Conservation (phyloP, 768 basidiomycete species). For the Lentinula guzmanii region DNA sequence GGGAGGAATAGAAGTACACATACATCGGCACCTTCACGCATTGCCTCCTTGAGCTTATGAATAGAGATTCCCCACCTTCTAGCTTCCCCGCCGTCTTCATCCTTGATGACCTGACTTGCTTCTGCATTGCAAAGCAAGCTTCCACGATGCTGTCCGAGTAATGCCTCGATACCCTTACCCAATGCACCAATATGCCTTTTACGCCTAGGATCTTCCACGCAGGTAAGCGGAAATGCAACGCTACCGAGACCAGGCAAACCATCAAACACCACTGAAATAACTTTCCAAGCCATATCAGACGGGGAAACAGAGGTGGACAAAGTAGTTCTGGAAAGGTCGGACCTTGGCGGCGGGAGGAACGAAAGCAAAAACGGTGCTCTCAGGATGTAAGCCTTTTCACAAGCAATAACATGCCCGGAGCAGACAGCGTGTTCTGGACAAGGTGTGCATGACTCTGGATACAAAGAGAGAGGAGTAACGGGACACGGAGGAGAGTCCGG, state of each 20-base stretch:
- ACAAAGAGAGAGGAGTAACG: constrained; percentile 46
- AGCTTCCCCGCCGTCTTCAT: constrained; percentile 63
- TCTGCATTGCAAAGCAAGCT: constrained; percentile 58
- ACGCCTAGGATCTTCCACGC: constrained; percentile 71
- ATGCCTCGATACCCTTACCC: constrained; percentile 64
- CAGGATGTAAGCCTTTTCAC: constrained; percentile 63
- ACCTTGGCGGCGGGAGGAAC: constrained; percentile 33
- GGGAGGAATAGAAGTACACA: constrained; percentile 6
- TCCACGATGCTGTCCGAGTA: constrained; percentile 60
- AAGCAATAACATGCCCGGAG: constrained; percentile 47
- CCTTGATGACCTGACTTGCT: constrained; percentile 20
- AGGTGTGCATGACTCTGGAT: constrained; percentile 61
- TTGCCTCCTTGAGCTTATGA: constrained; percentile 46
- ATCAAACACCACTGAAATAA: constrained; percentile 43
- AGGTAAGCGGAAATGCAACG: constrained; percentile 69
- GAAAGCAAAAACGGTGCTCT: constrained; percentile 56
- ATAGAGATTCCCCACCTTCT: constrained; percentile 68
- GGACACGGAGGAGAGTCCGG: constrained; percentile 42
- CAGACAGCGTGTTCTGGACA: constrained; percentile 71
- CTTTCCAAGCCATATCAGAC: constrained; percentile 37
- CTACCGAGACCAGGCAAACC: constrained; percentile 76
- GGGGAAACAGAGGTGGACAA: constrained; percentile 35
- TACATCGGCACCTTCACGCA: constrained; percentile 57
- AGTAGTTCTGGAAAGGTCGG: constrained; percentile 26
- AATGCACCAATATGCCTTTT: constrained; percentile 68